These are phyloP conservation scores for Amoeboradix gromovi DNA, from an alignment of 371 early-diverging fungal genomes.

Conservation along the genomic window DNA sequence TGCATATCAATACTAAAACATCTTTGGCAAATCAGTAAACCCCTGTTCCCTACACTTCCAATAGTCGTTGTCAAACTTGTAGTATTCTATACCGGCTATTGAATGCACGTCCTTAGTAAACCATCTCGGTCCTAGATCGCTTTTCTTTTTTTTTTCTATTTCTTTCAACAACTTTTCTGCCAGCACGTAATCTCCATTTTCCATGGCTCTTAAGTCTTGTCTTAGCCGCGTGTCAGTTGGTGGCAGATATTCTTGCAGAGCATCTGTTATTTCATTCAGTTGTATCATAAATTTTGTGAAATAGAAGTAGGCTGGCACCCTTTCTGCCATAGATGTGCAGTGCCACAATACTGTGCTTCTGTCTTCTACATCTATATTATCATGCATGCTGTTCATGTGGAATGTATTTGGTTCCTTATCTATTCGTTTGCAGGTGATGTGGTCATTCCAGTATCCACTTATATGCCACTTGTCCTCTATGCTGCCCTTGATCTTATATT, in stretches of 20 bases:
- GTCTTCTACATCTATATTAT: neutral
- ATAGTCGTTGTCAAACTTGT: neutral
- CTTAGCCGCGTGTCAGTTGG: neutral
- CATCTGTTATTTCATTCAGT: neutral
- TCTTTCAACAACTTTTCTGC: neutral
- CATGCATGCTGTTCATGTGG: neutral
- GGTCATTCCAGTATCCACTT: neutral
- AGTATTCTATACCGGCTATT: neutral
- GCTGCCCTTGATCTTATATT: neutral
- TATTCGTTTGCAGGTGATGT: neutral
- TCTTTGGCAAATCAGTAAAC: too few species aligned
- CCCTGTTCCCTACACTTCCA: neutral
- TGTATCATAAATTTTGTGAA: neutral
- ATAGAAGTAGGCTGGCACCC: neutral
- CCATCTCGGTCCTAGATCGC: neutral
- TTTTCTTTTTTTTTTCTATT: neutral
- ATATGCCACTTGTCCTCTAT: neutral
- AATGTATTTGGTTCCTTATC: neutral
- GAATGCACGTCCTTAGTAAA: neutral
- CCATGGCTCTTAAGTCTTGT: neutral
- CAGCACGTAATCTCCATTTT: neutral
- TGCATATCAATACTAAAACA: too few species aligned
- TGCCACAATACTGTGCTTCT: neutral
- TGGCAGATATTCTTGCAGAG: neutral
- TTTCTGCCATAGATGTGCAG: neutral